phyloP scores from a whole-genome alignment of 2,329 filamentous ascomycete genomes.

The Fusarium subtropicale region DNA sequence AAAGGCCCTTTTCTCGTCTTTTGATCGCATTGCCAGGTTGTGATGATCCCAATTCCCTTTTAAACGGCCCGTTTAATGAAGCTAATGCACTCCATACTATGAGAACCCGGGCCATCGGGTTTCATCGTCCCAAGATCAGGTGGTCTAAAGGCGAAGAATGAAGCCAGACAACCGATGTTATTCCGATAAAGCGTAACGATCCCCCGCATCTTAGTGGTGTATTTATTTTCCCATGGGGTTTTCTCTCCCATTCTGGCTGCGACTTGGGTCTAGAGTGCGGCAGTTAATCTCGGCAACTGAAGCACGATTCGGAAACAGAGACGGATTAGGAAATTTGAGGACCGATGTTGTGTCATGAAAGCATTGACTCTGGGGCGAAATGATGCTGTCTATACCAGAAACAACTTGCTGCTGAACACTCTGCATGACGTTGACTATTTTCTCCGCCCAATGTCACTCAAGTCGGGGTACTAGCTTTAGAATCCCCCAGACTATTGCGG shows the following conservation, averaged over 20 bases:
- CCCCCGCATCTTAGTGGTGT: constrained; percentile 13
- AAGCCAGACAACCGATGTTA: background rate
- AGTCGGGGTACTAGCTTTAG: background rate
- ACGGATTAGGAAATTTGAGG: constrained; percentile 13
- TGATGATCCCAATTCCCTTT: constrained; percentile 15
- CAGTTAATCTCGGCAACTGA: constrained; percentile 24
- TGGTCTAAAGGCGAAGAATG: background rate
- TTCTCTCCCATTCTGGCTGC: background rate
- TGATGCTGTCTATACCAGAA: background rate
- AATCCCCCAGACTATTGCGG: background rate
- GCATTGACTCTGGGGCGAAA: background rate
- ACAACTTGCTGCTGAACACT: background rate
- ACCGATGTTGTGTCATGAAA: background rate
- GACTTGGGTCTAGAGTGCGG: constrained; percentile 8
- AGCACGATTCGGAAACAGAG: constrained; percentile 6
- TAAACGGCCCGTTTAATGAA: constrained; percentile 27
- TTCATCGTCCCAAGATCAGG: background rate
- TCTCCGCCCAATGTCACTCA: constrained; percentile 10
- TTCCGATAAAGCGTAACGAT: background rate
- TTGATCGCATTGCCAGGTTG: constrained; percentile 2
- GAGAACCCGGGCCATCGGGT: constrained; percentile 2
- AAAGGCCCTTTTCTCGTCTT: background rate
- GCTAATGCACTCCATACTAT: constrained; percentile 8
- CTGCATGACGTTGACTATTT: background rate
- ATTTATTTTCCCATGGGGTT: constrained; percentile 26